phyloP scores from a whole-genome alignment of 2,329 filamentous ascomycete genomes.

The Sarocladium brachiariae region DNA sequence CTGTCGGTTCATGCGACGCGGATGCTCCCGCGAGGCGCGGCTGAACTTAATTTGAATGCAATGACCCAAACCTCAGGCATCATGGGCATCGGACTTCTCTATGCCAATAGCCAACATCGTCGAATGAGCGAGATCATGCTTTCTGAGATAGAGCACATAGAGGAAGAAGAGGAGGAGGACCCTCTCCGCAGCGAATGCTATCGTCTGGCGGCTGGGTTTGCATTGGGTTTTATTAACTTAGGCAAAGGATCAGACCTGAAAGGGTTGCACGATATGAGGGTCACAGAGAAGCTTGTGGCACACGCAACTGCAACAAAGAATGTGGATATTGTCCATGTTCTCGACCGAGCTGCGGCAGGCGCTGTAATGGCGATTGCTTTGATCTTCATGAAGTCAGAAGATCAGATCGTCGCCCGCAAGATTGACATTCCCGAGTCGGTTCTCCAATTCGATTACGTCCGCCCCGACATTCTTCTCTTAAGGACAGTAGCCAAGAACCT shows the following conservation, averaged over 20 bases:
- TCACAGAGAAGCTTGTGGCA: constrained; percentile 80
- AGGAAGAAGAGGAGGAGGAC: constrained; percentile 74
- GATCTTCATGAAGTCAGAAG: constrained; percentile 96
- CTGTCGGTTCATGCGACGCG: constrained; percentile 93
- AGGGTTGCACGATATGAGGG: constrained; percentile 86
- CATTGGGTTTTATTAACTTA: constrained; percentile 89
- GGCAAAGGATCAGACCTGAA: constrained; percentile 83
- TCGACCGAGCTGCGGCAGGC: constrained; percentile 90
- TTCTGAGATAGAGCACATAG: constrained; percentile 87
- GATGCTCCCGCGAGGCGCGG: constrained; percentile 86
- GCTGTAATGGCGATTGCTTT: constrained; percentile 84
- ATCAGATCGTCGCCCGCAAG: constrained; percentile 79
- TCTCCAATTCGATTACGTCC: constrained; percentile 90
- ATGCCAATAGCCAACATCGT: constrained; percentile 91
- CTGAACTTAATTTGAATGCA: constrained; percentile 87
- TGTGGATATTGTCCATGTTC: constrained; percentile 83
- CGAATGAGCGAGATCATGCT: constrained; percentile 99
- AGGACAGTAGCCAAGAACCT: constrained; percentile 84
- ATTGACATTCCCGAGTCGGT: constrained; percentile 87
- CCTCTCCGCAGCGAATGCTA: constrained; percentile 91
- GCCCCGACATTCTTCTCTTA: constrained; percentile 85
- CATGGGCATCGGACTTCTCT: constrained; percentile 92
- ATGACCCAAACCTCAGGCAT: constrained; percentile 92
- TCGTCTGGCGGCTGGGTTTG: constrained; percentile 85
- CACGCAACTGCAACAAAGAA: constrained; percentile 86